Base-by-base conservation (phyloP, 805 yeast genomes). In the Metschnikowia corniflorae region DNA sequence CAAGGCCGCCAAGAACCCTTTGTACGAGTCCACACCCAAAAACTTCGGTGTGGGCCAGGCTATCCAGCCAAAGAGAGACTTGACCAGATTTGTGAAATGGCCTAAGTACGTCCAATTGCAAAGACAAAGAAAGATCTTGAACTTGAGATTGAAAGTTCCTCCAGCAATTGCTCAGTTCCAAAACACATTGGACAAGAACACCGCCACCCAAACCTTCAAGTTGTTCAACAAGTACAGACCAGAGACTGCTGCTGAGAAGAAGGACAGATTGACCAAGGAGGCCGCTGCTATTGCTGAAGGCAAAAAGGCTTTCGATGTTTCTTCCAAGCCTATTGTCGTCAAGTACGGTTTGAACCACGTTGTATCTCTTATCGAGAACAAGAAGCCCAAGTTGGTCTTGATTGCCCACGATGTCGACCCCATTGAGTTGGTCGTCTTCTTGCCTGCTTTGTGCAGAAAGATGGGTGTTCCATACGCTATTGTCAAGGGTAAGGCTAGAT, bases 391-490 rank as follows among this genome's bases (percentile, higher is more conserved):
- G 75, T 80, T 91, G 60, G 97, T 91, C 49, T 80, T 91, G 71
- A 91, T 91, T 63, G 97, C 98, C 69, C 84, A 91, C 78, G 98
- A 91, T 60, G 98, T 91, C 61, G 98, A 91, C 79, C 98, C 98
- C 65, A 86, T 91, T 65, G 98, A 91, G 78, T 79, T 91, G 66
- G 97, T 91, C 56, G 77, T 91, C 62, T 91, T 86, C 84, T 77
- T 91, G 60, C 98, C 98, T 67, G 97, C 98, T 72, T 80, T 91
- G 66, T 91, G 97, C 79, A 87, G 91, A 78, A 93, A 93, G 84
- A 81, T 91, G 94, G 97, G 97, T 76, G 89, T 93, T 53, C 97
- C 98, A 69, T 89, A 89, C 80, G 97, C 97, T 52, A 84, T 89
- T 66, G 86, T 89, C 66, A 88, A 88, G 82, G 96, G 96, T 71